Base-by-base conservation (phyloP, 1,284 basidiomycete genomes). In the Irpex sp. region DNA sequence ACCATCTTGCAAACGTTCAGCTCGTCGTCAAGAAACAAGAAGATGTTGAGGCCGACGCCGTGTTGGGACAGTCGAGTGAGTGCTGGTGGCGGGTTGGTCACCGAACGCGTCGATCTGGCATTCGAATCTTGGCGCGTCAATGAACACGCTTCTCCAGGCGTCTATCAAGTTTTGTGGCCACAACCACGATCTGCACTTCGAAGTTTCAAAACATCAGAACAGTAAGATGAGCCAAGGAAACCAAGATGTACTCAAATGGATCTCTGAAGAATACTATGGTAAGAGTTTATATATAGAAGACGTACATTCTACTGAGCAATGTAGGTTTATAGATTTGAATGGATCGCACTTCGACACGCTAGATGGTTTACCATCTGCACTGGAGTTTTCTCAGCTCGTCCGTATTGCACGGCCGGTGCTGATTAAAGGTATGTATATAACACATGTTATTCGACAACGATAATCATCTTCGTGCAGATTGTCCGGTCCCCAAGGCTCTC, bases 401-500 rank as follows among this genome's bases (percentile, higher is more conserved):
- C 85, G 88, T 65, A 81, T 91, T 57, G 87, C 88, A n/a, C 80
- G 93, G 65, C 94, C 95, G 0, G 87, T 89, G 4, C 73, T 96
- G 1, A 90, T 95, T 59, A 84, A 84, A 79, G 86, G 93, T 88
- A 60, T 47, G 0, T 37, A 9, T 9, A 40, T 48, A 38, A n/a
- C 11, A 8, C 26, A 26, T 6, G 13, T 19, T 34, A 7, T n/a
- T 11, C 38, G 55, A 31, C 31, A 34, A 44, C 38, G 34, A 8
- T n/a, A 38, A 51, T 19, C 11, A 40, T 13, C 44, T 2, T 51
- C n/a, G 44, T 61, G 5, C 44, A 72, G 72, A 67, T 48, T 69
- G 58, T 57, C 67, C 85, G 80, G 80, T 51, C 68, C 82, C 69
- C 65, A 80, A 59, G 67, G 79, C 58, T 75, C 79, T 21, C 79